These are phyloP conservation scores for Trametes sp. DNA, from an alignment of 1,284 basidiomycete species.

Conservation along the genomic window DNA sequence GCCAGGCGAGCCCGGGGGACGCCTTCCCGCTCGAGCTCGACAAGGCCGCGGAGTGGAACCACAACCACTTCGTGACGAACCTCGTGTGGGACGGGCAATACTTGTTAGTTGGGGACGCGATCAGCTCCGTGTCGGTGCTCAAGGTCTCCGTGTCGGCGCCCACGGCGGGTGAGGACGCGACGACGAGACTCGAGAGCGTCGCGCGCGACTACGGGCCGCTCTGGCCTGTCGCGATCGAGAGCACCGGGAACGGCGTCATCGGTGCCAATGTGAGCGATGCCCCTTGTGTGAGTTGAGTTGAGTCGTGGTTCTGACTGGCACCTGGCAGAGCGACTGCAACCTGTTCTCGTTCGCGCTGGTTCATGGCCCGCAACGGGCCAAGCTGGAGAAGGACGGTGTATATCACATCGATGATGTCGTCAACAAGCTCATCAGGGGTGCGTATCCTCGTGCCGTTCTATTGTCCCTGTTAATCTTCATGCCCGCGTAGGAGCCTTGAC, in stretches of 20 bases:
- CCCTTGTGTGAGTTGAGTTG: not conserved
- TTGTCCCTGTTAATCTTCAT: not conserved
- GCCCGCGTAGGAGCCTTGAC: slow-evolving; percentile 27
- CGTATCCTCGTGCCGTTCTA: slow-evolving; percentile 15
- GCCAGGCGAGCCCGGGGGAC: slow-evolving; percentile 13
- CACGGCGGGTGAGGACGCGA: slow-evolving; percentile 44
- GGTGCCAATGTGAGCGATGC: slow-evolving; percentile 73
- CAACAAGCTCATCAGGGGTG: slow-evolving; percentile 74
- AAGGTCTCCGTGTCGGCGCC: too few relatives aligned
- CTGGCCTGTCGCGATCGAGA: slow-evolving; percentile 70
- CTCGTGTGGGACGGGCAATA: slow-evolving; percentile 59
- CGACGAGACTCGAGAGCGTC: slow-evolving; percentile 60
- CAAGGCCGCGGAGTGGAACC: slow-evolving; percentile 70
- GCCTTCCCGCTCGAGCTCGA: slow-evolving; percentile 42
- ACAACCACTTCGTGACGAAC: slow-evolving; percentile 81
- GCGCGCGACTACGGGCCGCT: slow-evolving; percentile 83
- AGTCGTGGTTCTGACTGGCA: not conserved
- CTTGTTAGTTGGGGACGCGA: slow-evolving; percentile 79
- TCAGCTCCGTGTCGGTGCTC: slow-evolving; percentile 83
- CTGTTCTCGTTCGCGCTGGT: slow-evolving; percentile 74
- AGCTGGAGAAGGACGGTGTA: slow-evolving; percentile 67
- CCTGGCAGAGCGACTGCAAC: slow-evolving; percentile 72
- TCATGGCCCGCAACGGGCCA: slow-evolving; percentile 45
- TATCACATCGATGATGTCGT: slow-evolving; percentile 77
- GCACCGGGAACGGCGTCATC: slow-evolving; percentile 66